Conservation (phyloP, 257 asterid species). For the Przewalskia tangutica region DNA sequence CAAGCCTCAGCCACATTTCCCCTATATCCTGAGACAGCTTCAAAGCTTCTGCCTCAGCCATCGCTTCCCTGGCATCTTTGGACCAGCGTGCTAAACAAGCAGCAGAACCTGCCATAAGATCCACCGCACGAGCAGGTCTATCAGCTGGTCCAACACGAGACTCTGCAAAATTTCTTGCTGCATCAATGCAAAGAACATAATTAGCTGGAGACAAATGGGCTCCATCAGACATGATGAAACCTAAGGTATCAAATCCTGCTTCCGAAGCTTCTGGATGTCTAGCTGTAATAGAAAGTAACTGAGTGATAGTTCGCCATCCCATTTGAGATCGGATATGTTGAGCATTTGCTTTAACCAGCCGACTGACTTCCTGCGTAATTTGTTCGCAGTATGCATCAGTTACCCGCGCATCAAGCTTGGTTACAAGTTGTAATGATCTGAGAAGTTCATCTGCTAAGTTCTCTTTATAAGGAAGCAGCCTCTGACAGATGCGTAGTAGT, state of each 20-base stretch:
- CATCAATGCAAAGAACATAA: conserved; percentile 61
- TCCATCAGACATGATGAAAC: conserved; percentile 79
- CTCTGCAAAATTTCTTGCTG: conserved; percentile 91
- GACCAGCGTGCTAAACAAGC: conserved; percentile 69
- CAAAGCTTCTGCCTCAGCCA: conserved; percentile 52
- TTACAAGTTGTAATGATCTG: conserved; percentile 75
- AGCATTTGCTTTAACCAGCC: conserved; percentile 80
- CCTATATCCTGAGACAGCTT: conserved; percentile 75
- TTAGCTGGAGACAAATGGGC: conserved; percentile 77
- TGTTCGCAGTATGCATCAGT: conserved; percentile 96
- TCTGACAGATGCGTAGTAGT: conserved; percentile 82
- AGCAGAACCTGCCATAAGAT: conserved; percentile 70
- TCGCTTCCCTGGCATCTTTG: conserved; percentile 59
- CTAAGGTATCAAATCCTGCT: conserved; percentile 76
- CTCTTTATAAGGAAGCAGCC: conserved; percentile 88
- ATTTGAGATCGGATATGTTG: conserved; percentile 56
- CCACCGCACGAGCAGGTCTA: conserved; percentile 66
- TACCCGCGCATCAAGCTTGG: conserved; percentile 86
- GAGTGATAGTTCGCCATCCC: conserved; percentile 86
- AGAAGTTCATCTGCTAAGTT: conserved; percentile 76
- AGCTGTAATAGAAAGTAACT: conserved; percentile 75
- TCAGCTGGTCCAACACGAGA: conserved; percentile 90
- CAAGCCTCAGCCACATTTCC: conserved; percentile 95
- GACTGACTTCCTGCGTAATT: conserved; percentile 87
- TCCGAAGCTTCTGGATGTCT: conserved; percentile 94